Percentiles rank a stretch among this genome's conserved stretches.
Evolutionary conservation across 1,139 yeast genomes (phyloP).

Genomic region (Torulaspora globosa): DNA sequence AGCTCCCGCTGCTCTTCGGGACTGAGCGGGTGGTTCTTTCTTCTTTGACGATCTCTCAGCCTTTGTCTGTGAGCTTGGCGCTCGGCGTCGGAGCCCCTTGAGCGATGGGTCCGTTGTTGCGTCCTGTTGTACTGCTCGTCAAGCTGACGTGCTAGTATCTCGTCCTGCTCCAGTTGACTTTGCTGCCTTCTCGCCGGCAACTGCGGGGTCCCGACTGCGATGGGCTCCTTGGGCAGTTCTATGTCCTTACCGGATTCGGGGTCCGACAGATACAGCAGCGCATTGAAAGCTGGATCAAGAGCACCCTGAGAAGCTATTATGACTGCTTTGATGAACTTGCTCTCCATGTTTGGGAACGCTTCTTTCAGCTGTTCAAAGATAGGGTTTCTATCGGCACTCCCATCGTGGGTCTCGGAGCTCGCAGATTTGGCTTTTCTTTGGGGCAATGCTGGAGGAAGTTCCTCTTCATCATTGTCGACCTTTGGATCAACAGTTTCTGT

Average conservation of each 20-base stretch:
- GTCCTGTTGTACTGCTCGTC: conserved; percentile 60
- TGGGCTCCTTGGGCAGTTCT: conserved; percentile 43
- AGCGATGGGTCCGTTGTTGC: conserved; percentile 10
- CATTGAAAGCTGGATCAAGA: conserved; percentile 83
- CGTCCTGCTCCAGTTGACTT: conserved; percentile 68
- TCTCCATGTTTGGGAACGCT: conserved; percentile 78
- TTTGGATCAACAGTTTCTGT: conserved; percentile 2
- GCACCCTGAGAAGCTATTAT: conserved; percentile 80
- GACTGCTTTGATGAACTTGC: conserved; percentile 66
- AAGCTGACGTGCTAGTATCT: conserved; percentile 71
- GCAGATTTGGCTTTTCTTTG: not conserved
- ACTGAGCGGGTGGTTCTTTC: conserved; percentile 22
- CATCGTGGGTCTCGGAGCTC: conserved; percentile 36
- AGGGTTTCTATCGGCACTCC: conserved; percentile 47
- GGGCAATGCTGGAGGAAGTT: conserved; percentile 39
- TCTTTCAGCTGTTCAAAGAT: conserved; percentile 47
- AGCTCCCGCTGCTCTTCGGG: conserved; percentile 26
- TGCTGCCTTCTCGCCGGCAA: conserved; percentile 31
- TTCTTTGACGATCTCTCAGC: conserved; percentile 30
- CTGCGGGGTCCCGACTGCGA: conserved; percentile 33
- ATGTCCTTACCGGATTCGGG: conserved; percentile 62
- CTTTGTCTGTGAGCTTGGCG: conserved; percentile 29
- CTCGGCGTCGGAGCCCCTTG: conserved; percentile 16
- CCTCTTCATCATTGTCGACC: conserved; percentile 17
- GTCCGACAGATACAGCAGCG: conserved; percentile 74